phyloP scores from a whole-genome alignment of 805 yeast species.

The Saturnispora diversa region DNA sequence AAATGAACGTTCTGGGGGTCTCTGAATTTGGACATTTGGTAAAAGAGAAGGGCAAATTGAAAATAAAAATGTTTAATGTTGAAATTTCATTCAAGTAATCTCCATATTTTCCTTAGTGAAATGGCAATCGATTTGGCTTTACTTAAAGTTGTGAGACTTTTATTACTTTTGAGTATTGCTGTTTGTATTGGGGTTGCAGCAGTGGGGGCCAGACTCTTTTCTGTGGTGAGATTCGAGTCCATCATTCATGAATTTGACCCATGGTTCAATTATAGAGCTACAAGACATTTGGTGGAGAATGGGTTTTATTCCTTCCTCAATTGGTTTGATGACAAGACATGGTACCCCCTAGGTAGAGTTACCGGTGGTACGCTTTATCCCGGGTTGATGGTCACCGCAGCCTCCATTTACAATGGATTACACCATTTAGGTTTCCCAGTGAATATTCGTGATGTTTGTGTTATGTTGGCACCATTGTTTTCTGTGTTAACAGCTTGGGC shows the following conservation, averaged over 20 bases:
- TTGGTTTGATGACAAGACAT: conserved; percentile 98
- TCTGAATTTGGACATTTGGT: conserved; percentile 17
- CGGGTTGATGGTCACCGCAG: conserved; percentile 97
- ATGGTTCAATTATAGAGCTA: conserved; percentile 94
- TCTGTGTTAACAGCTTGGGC: conserved; percentile 87
- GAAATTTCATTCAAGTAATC: too few relatives aligned
- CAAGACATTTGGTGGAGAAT: conserved; percentile 79
- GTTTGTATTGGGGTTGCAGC: conserved; percentile 47
- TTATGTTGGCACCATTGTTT: conserved; percentile 92
- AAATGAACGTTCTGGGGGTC: conserved; percentile 32
- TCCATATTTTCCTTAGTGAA: too few relatives aligned
- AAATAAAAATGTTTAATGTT: too few relatives aligned
- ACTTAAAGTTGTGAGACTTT: conserved; percentile 4
- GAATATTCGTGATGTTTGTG: conserved; percentile 94
- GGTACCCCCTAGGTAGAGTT: conserved; percentile 99
- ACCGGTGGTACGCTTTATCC: conserved; percentile 99
- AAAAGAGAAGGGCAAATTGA: not conserved
- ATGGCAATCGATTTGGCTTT: conserved; percentile 60
- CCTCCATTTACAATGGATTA: conserved; percentile 72
- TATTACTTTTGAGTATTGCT: conserved; percentile 5
- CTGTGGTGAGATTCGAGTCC: conserved; percentile 93
- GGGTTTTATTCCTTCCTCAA: conserved; percentile 87
- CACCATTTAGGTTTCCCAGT: conserved; percentile 66
- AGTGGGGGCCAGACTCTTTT: conserved; percentile 81
- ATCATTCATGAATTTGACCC: conserved; percentile 98